Percentiles rank a stretch among this genome's conserved stretches.
phyloP scores from a whole-genome alignment of 805 yeast genomes.

The Suhomyces xylopsoci region DNA sequence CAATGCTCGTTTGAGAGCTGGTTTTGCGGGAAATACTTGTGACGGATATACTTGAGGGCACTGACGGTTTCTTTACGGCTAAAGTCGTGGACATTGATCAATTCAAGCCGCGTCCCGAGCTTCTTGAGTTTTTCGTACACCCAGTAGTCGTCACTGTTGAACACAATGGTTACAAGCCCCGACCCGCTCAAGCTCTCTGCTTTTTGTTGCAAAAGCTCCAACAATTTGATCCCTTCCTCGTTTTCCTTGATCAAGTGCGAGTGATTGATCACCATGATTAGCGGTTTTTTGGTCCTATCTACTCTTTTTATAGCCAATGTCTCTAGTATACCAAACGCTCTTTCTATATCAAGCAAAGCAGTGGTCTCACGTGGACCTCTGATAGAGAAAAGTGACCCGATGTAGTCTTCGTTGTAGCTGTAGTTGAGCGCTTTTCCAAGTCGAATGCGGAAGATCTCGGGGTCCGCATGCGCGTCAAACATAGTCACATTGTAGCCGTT shows the following conservation, averaged over 20 bases:
- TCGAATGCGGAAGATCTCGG: constrained; percentile 74
- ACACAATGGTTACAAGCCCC: constrained; percentile 65
- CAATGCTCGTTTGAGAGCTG: constrained; percentile 35
- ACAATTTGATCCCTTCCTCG: constrained; percentile 65
- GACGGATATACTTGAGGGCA: constrained; percentile 53
- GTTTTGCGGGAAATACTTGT: constrained; percentile 28
- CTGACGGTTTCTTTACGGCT: constrained; percentile 51
- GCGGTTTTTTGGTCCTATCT: constrained; percentile 45
- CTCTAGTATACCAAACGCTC: constrained; percentile 76
- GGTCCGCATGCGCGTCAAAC: constrained; percentile 82
- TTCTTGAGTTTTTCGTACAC: constrained; percentile 71
- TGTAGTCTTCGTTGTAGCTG: constrained; percentile 74
- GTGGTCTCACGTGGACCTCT: constrained; percentile 85
- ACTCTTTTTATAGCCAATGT: constrained; percentile 59
- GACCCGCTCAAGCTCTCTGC: constrained; percentile 77
- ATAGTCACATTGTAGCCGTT: constrained; percentile 63
- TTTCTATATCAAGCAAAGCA: constrained; percentile 74
- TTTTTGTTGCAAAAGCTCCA: constrained; percentile 77
- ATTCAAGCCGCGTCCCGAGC: constrained; percentile 71
- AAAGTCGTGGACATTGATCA: constrained; percentile 66
- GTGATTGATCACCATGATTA: constrained; percentile 68
- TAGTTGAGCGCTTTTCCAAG: constrained; percentile 74
- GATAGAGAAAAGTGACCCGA: constrained; percentile 76
- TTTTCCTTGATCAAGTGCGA: constrained; percentile 74
- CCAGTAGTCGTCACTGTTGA: constrained; percentile 86